phyloP scores from a whole-genome alignment of 768 basidiomycete genomes.

The Sporobolomyces phaffii region DNA sequence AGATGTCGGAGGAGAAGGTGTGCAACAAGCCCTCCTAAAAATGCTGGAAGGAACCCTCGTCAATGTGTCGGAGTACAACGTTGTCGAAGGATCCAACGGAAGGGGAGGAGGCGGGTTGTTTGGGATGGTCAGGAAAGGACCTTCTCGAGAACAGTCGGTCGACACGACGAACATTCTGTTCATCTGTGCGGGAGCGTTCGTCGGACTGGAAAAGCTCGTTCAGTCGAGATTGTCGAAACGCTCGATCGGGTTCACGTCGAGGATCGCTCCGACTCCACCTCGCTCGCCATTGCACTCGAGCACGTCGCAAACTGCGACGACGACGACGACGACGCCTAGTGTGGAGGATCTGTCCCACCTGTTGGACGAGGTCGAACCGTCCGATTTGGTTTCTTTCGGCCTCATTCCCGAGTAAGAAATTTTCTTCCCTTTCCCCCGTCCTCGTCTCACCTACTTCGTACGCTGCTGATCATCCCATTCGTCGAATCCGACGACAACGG shows the following conservation, averaged over 20 bases:
- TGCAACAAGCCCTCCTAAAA: constrained; percentile 76
- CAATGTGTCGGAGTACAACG: constrained; percentile 53
- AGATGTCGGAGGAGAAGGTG: constrained; percentile 92
- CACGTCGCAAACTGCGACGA: neutral
- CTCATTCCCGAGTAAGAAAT: constrained; percentile 71
- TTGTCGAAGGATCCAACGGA: constrained; percentile 40
- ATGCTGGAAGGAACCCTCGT: constrained; percentile 72
- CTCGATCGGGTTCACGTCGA: constrained; percentile 78
- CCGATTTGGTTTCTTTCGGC: constrained; percentile 79
- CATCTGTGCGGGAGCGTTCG: constrained; percentile 79
- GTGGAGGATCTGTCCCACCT: constrained; percentile 53
- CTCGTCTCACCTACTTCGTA: neutral
- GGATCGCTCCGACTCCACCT: constrained; percentile 45
- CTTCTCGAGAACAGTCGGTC: constrained; percentile 44
- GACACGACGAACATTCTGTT: constrained; percentile 92
- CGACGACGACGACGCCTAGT: constrained; percentile 50
- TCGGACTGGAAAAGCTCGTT: constrained; percentile 78
- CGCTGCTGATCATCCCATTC: too few relatives aligned
- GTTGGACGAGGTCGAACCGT: constrained; percentile 67
- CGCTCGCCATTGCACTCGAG: constrained; percentile 23
- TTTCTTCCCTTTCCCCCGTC: neutral
- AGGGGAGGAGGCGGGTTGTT: constrained; percentile 37
- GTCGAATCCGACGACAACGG: too few relatives aligned
- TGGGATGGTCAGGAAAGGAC: constrained; percentile 12
- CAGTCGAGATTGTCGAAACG: constrained; percentile 56